A percentile compares a stretch with the other conserved stretches of the same genome.
phyloP scores from a whole-genome alignment of 495 filamentous ascomycete species.

The Talaromyces adpressus region DNA sequence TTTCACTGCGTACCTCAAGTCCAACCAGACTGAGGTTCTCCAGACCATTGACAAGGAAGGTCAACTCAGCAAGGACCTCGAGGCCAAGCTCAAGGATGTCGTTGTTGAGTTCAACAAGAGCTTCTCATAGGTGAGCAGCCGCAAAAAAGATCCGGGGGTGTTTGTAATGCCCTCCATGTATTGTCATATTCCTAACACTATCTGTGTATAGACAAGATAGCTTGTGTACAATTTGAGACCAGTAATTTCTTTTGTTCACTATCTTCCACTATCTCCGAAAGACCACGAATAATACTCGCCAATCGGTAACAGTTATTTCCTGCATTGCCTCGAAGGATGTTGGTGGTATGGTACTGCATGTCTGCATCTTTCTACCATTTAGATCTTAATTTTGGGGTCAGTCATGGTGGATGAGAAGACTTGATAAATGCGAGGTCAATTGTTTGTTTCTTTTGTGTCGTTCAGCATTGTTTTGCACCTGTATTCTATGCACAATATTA shows the following conservation, averaged over 20 bases:
- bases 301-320: neutral
- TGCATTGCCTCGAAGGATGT: neutral
- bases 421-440: neutral
- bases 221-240: conserved; percentile 50
- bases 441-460: neutral
- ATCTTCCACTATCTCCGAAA: conserved; percentile 1
- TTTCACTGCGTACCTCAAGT: conserved; percentile 85
- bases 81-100: conserved; percentile 77
- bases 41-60: conserved; percentile 93
- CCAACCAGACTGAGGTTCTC: conserved; percentile 76
- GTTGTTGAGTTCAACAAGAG: conserved; percentile 84
- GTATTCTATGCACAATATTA: neutral
- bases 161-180: conserved; percentile 21
- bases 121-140: conserved; percentile 58
- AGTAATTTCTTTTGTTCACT: conserved; percentile 37
- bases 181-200: conserved; percentile 41
- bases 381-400: neutral
- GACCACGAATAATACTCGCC: neutral
- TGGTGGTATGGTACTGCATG: neutral
- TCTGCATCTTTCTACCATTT: neutral
- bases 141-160: conserved; percentile 24
- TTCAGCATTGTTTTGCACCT: neutral
- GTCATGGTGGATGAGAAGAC: neutral
- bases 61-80: conserved; percentile 88
- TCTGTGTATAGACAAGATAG: conserved; percentile 47